Evolutionary conservation across 2,329 filamentous ascomycete genomes (phyloP).

Genomic region (Claviceps sp.): DNA sequence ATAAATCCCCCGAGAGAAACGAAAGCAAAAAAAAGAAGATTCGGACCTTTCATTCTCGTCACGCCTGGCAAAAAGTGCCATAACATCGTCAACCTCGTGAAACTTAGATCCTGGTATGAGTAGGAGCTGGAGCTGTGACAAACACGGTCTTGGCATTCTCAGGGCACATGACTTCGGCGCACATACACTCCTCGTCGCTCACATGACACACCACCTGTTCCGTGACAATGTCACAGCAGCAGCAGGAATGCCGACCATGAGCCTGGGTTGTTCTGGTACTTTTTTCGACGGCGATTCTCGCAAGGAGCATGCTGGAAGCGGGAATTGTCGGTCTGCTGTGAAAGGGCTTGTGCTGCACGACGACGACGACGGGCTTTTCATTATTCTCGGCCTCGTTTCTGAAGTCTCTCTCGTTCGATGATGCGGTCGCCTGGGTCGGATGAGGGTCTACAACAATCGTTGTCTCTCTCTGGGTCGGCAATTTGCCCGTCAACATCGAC

Average conservation of each 20-base stretch:
- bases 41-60: not conserved
- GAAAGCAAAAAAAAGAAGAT: not conserved
- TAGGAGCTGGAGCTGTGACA: not conserved
- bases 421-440: not conserved
- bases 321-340: not conserved
- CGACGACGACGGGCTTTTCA: not conserved
- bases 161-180: constrained; percentile 8
- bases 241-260: constrained; percentile 6
- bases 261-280: not conserved
- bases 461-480: not conserved
- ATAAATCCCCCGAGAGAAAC: too few relatives aligned
- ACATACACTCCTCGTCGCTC: constrained; percentile 10
- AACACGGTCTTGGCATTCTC: constrained; percentile 2
- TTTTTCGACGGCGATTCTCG: not conserved
- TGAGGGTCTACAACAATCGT: too few relatives aligned
- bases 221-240: constrained; percentile 11
- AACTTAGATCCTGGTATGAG: not conserved
- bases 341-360: not conserved
- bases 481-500: not conserved
- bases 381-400: not conserved
- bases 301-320: not conserved
- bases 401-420: too few relatives aligned
- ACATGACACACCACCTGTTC: constrained; percentile 10
- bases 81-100: not conserved
- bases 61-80: not conserved